Evolutionary conservation across 495 filamentous ascomycete genomes (phyloP).

Genomic region (Aspergillus indologenus): DNA sequence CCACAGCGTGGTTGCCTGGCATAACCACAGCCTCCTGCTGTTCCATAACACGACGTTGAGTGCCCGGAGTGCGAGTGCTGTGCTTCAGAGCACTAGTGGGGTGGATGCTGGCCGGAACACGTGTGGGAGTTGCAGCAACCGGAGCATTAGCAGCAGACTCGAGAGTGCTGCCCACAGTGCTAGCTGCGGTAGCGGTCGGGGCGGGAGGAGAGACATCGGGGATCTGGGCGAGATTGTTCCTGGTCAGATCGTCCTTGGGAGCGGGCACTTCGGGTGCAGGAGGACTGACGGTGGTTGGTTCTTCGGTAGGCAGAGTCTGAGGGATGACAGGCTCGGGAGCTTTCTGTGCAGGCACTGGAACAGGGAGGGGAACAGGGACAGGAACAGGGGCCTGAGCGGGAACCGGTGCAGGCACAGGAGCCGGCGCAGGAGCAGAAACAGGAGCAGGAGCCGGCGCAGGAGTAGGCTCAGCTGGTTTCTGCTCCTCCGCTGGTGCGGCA

Average conservation of each 20-base stretch:
- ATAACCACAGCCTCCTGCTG: slow-evolving; percentile 98
- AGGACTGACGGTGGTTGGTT: slow-evolving; percentile 36
- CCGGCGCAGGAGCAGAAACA: slow-evolving; percentile 9
- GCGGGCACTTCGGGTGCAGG: slow-evolving; percentile 58
- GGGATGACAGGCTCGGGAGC: slow-evolving; percentile 29
- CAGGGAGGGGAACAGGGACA: slow-evolving; percentile 14
- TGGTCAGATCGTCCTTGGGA: slow-evolving; percentile 82
- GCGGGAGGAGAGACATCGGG: slow-evolving; percentile 73
- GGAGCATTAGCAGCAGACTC: slow-evolving; percentile 59
- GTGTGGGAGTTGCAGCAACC: slow-evolving; percentile 55
- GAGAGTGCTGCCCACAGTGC: slow-evolving; percentile 80
- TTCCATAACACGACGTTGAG: slow-evolving; percentile 79
- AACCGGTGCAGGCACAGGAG: slow-evolving; percentile 12
- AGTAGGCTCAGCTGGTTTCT: slow-evolving; percentile 19
- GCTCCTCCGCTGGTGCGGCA: slow-evolving; percentile 48
- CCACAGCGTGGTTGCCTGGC: slow-evolving; percentile 96
- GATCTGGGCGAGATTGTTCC: slow-evolving; percentile 86
- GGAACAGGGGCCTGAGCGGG: slow-evolving; percentile 15
- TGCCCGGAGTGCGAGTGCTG: slow-evolving; percentile 67
- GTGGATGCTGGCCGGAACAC: slow-evolving; percentile 63
- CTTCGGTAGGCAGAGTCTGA: slow-evolving; percentile 19
- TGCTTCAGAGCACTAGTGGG: slow-evolving; percentile 76
- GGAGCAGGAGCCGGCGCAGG: slow-evolving; percentile 16
- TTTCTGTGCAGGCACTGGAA: slow-evolving; percentile 25
- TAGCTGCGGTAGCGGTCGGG: slow-evolving; percentile 80